A percentile compares a stretch with the other conserved stretches of the same genome.
Evolutionary conservation across 2,329 filamentous ascomycete genomes (phyloP).

Genomic region (Colletotrichum magnum): DNA sequence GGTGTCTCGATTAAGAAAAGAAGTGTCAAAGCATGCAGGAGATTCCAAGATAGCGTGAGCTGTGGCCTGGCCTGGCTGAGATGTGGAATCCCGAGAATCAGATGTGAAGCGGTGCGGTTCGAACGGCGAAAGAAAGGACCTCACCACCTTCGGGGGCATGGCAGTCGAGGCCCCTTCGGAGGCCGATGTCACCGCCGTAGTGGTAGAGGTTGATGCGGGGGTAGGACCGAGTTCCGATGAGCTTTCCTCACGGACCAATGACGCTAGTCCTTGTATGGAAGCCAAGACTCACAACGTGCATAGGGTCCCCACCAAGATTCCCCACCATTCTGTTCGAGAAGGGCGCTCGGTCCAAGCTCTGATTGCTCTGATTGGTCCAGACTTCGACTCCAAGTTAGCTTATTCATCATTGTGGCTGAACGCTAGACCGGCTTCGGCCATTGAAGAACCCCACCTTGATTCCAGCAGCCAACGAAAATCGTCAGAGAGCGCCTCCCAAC

Average conservation of each 20-base stretch:
- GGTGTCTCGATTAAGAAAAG: slow-evolving; percentile 37
- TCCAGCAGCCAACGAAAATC: neutral
- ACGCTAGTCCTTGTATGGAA: slow-evolving; percentile 49
- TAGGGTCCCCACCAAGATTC: neutral
- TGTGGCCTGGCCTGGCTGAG: neutral
- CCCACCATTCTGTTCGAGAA: neutral
- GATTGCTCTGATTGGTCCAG: neutral
- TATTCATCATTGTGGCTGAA: neutral
- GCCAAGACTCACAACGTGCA: slow-evolving; percentile 47
- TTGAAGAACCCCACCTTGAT: neutral
- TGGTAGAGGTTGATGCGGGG: slow-evolving; percentile 1
- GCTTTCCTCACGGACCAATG: neutral
- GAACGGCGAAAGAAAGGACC: slow-evolving; percentile 4
- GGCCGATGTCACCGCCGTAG: slow-evolving; percentile 22
- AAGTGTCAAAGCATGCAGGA: slow-evolving; percentile 38
- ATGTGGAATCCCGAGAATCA: slow-evolving; percentile 8
- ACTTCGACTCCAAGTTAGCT: neutral
- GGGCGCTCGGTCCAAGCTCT: slow-evolving; percentile 1
- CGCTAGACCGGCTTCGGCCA: slow-evolving; percentile 1
- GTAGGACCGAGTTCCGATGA: neutral
- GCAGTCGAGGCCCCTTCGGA: neutral
- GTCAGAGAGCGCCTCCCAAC: too few relatives aligned
- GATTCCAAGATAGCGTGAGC: slow-evolving; percentile 4
- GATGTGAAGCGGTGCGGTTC: slow-evolving; percentile 17
- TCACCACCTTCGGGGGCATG: neutral